A percentile compares a stretch with the other conserved stretches of the same genome.
These are phyloP conservation scores for Obba rivulosa DNA, from an alignment of 768 basidiomycete species.

Conservation along the genomic window DNA sequence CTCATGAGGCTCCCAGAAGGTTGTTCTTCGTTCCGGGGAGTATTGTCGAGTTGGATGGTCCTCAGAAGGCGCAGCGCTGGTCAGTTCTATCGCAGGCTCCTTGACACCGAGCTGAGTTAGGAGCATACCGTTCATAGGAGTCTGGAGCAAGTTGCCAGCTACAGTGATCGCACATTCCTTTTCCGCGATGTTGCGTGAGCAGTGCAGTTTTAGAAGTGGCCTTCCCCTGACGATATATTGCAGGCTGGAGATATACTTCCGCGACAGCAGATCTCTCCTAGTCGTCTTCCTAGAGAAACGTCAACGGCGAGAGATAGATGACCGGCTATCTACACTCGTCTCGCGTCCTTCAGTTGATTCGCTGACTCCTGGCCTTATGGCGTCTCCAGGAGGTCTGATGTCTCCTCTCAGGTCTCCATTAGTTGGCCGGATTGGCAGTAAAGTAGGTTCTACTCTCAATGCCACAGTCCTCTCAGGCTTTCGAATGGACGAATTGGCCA, in stretches of 20 bases:
- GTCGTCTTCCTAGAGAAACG: constrained; percentile 73
- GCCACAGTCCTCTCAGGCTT: constrained; percentile 47
- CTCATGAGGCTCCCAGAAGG: constrained; percentile 75
- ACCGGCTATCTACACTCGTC: constrained; percentile 45
- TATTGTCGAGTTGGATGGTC: constrained; percentile 71
- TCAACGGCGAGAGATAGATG: constrained; percentile 55
- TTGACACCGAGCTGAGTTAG: neutral
- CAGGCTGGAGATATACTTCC: constrained; percentile 90
- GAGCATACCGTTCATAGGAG: constrained; percentile 42
- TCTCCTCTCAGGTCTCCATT: constrained; percentile 43
- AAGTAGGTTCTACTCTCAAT: constrained; percentile 21
- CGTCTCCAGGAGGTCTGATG: constrained; percentile 42
- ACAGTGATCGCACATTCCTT: constrained; percentile 77
- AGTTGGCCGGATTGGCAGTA: constrained; percentile 39
- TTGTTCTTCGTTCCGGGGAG: constrained; percentile 84
- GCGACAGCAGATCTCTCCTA: constrained; percentile 83
- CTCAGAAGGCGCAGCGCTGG: constrained; percentile 82
- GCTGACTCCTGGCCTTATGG: constrained; percentile 45
- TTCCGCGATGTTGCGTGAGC: constrained; percentile 90
- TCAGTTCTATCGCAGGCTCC: constrained; percentile 26
- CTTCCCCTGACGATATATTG: neutral
- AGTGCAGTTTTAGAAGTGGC: no score
- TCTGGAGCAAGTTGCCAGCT: constrained; percentile 72
- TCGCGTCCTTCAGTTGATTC: constrained; percentile 23
- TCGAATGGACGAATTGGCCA: constrained; percentile 54